phyloP scores from a whole-genome alignment of 345 rosid species.

The Citrus trifoliata region DNA sequence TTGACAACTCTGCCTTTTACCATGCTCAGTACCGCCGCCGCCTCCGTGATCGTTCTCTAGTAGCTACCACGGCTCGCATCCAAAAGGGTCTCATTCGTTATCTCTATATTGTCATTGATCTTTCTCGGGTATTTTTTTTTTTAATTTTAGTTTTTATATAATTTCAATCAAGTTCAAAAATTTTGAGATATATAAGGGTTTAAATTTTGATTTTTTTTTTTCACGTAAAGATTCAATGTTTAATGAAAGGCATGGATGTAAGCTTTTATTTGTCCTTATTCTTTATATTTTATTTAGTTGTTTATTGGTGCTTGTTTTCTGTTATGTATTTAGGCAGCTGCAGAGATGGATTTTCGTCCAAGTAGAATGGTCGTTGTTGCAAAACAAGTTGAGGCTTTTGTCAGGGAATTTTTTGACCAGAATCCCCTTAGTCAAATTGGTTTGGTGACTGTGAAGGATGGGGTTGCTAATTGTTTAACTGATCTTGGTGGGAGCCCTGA shows the following conservation, averaged over 20 bases:
- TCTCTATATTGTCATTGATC: conserved; percentile 77
- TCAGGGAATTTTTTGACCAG: conserved; percentile 91
- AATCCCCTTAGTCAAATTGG: conserved; percentile 92
- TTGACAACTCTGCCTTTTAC: conserved; percentile 62
- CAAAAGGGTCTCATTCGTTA: conserved; percentile 95
- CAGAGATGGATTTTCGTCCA: conserved; percentile 70
- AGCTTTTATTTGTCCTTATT: not conserved
- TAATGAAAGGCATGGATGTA: not conserved
- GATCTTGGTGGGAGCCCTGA: conserved; percentile 97
- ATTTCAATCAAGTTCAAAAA: no score
- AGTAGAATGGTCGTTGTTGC: conserved; percentile 75
- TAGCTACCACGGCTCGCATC: conserved; percentile 57
- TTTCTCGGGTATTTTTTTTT: conserved; percentile 58
- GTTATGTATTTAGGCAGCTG: conserved; percentile 67
- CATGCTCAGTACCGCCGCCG: conserved; percentile 75
- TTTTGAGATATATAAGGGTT: not conserved
- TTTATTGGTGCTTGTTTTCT: not conserved
- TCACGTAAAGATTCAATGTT: not conserved
- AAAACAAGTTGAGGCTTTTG: conserved; percentile 70
- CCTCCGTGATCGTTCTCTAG: conserved; percentile 58
- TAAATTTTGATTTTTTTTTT: not conserved
- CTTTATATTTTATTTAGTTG: not conserved
- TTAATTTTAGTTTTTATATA: not conserved
- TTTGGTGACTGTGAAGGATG: conserved; percentile 70
- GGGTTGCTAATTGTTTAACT: conserved; percentile 72